Conservation (phyloP, 2,329 filamentous ascomycete species). For the Sporothrix humicola region DNA sequence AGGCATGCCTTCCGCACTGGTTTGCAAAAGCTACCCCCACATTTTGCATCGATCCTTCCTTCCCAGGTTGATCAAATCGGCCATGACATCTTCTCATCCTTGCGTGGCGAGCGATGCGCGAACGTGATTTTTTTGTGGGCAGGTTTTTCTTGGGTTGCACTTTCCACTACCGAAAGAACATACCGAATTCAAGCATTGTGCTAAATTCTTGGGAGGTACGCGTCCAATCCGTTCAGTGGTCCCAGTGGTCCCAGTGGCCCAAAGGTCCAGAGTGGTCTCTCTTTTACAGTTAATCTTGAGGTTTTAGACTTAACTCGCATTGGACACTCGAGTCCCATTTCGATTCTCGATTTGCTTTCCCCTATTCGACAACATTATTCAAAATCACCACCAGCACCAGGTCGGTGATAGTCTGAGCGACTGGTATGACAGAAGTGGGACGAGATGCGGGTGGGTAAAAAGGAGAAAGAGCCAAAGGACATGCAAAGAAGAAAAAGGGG, state of each 20-base stretch:
- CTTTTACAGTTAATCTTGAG: no score
- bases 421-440: constrained; percentile 16
- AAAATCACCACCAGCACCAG: background rate
- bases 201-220: background rate
- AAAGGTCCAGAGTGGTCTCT: no score
- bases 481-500: constrained; percentile 12
- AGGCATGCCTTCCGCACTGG: background rate
- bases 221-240: background rate
- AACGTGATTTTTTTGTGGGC: background rate
- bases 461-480: background rate
- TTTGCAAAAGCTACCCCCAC: background rate
- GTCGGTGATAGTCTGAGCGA: background rate
- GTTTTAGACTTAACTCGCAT: constrained; percentile 1
- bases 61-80: constrained; percentile 22
- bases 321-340: background rate
- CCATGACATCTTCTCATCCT: background rate
- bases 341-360: no score
- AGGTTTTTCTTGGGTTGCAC: background rate
- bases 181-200: background rate
- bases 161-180: constrained; percentile 18
- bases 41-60: constrained; percentile 23
- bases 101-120: background rate
- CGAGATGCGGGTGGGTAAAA: constrained; percentile 4
- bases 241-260: background rate
- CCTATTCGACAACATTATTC: background rate